Base-by-base conservation (phyloP, 345 rosid genomes). In the Salix koriyanagi region DNA sequence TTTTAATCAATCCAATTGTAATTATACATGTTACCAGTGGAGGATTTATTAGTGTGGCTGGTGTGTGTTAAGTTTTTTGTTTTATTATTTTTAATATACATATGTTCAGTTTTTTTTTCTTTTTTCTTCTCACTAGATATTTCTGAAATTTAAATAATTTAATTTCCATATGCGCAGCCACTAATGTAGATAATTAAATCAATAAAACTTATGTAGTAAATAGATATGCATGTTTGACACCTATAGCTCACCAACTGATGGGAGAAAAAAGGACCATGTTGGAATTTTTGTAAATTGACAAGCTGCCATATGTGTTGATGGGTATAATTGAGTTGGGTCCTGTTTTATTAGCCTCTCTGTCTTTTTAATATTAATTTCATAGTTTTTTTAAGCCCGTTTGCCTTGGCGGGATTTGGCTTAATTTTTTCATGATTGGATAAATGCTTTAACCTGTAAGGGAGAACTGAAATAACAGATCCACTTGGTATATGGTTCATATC, bases 401-500 rank as follows among this genome's bases (percentile, higher is more conserved):
- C 30, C 19, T 21, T 39, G 10, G 37, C 15, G 30, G 25, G 54
- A 32, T 12, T 44, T 42, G 11, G 26, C 68, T 26, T 72, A n/a
- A 13, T 10, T 30, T 68, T 60, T 37, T 79, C 71, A 46, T 60
- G 26, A 65, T 37, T 79, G 68, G 67, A 44, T 70, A 44, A 73
- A 52, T 52, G 16, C 37, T 26, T 41, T 9, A 13, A 62, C 64
- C 48, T 75, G 36, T 72, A 62, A 56, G 32, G 65, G 46, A n/a
- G 15, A 65, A 69, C 13, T 41, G 26, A 56, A 67, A 62, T n/a
- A 54, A 69, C 70, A 73, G 76, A 61, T 77, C 72, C 70, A 61
- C 10, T 37, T 5, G 8, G 28, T 23, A n/a, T 39, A 6, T 65
- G 42, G 73, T 44, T 50, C 62, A 56, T 69, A 10, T 54, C 6